Base-by-base conservation (phyloP, 202 grass and related monocot species). In the Brachypodium distachyon region DNA sequence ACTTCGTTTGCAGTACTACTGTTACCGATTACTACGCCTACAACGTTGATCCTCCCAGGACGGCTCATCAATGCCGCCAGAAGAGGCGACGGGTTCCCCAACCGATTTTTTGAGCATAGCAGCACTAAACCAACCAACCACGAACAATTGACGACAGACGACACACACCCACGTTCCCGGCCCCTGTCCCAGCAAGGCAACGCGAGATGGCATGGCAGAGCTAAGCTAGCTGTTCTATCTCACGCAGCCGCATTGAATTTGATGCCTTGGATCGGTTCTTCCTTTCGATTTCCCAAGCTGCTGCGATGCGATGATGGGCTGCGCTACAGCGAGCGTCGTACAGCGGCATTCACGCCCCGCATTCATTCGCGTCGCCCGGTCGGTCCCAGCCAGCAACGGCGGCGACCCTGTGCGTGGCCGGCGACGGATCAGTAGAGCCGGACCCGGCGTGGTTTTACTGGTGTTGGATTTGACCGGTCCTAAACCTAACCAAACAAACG, bases 1-100 rank as follows among this genome's bases (percentile, higher is more conserved):
- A 49, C 32, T 32, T 18, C 12, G 49, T 44, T 9, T 53, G n/a
- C n/a, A n/a, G n/a, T n/a, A n/a, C 27, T 7, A 50, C 28, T 17
- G 39, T 28, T 0, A 67, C 62, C 62, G 3, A 33, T 48, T 6
- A 7, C 41, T 27, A 25, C 56, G 25, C 41, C 61, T 41, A 29
- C 43, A 26, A 36, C 10, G 23, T 27, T 77, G 18, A 41, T 25
- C 29, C 26, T 53, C 7, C 21, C 12, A 52, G 60, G 61, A 70
- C 85, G 70, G 70, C 76, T 42, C 53, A 80, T 88, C 29, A 84
- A 84, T 81, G 76, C 69, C n/a, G 46, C 36, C 55, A 29, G 63
- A 25, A 22, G 54, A 47, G 50, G 61, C 21, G 33, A 5, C 0
- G 36, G 7, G 17, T 40, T 23, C 56, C 22, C 74, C 81, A 84